Evolutionary conservation across 108 stramenopile genomes (phyloP).

Genomic region (Nitzschia palea): DNA sequence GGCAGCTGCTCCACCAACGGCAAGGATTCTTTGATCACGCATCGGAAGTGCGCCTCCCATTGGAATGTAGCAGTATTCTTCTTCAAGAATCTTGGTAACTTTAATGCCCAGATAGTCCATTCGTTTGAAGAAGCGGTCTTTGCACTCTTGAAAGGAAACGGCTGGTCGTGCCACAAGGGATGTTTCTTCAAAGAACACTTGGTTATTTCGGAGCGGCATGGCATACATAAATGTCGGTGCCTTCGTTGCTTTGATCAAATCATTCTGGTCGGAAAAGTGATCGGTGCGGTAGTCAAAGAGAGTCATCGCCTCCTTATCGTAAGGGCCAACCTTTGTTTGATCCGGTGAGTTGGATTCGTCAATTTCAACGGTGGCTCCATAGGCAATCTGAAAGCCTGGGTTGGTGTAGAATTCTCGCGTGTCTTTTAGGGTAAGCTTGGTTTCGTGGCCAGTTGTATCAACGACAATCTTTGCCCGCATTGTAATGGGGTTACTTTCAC

Average conservation of each 20-base stretch:
- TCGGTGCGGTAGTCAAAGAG: slow-evolving; percentile 96
- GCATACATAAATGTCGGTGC: slow-evolving; percentile 97
- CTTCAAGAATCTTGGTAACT: slow-evolving; percentile 82
- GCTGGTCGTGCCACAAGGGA: slow-evolving; percentile 92
- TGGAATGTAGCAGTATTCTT: slow-evolving; percentile 95
- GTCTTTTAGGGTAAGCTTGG: slow-evolving; percentile 79
- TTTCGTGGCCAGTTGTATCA: slow-evolving; percentile 93
- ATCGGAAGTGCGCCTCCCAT: slow-evolving; percentile 93
- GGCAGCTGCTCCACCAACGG: slow-evolving; percentile 87
- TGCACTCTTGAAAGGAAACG: slow-evolving; percentile 90
- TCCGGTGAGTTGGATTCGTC: slow-evolving; percentile 60
- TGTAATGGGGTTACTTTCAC: slow-evolving; percentile 36
- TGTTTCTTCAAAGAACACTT: slow-evolving; percentile 92
- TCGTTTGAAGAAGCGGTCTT: slow-evolving; percentile 79
- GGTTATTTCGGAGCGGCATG: slow-evolving; percentile 88
- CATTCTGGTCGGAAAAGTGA: slow-evolving; percentile 62
- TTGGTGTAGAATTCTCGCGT: slow-evolving; percentile 45
- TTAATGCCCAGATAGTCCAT: slow-evolving; percentile 85
- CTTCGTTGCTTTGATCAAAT: slow-evolving; percentile 37
- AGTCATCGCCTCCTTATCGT: slow-evolving; percentile 93
- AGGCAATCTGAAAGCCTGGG: slow-evolving; percentile 96
- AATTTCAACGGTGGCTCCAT: slow-evolving; percentile 80
- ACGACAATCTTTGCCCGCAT: slow-evolving; percentile 83
- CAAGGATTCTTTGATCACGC: slow-evolving; percentile 86
- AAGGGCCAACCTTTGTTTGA: slow-evolving; percentile 69